These are phyloP conservation scores for Petasospora fabianii DNA, from an alignment of 1,139 yeast species.

Conservation along the genomic window DNA sequence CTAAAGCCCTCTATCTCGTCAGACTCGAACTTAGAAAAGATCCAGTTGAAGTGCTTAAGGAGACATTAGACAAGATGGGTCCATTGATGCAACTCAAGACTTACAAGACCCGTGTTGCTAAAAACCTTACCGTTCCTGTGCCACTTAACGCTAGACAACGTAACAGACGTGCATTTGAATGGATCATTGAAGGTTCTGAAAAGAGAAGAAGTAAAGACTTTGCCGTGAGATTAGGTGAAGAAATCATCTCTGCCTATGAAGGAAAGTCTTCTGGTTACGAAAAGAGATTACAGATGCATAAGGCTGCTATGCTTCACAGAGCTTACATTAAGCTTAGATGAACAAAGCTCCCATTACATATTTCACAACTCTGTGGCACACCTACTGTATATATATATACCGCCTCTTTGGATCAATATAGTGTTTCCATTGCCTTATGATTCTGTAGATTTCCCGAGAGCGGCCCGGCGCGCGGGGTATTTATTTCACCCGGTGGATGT, in stretches of 20 bases:
- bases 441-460: no score
- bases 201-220: constrained; percentile 78
- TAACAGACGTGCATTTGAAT: constrained; percentile 76
- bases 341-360: background rate
- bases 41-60: constrained; percentile 73
- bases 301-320: constrained; percentile 78
- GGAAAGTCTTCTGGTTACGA: constrained; percentile 85
- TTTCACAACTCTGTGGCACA: no score
- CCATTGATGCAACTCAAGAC: constrained; percentile 82
- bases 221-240: constrained; percentile 88
- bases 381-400: no score
- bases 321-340: constrained; percentile 54
- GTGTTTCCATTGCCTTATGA: no score
- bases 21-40: constrained; percentile 67
- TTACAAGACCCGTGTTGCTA: constrained; percentile 81
- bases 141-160: constrained; percentile 84
- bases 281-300: constrained; percentile 79
- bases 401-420: no score
- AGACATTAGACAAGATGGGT: constrained; percentile 75
- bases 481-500: no score
- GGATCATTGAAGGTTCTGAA: constrained; percentile 85
- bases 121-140: constrained; percentile 73
- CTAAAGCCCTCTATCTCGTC: constrained; percentile 77
- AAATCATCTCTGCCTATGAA: constrained; percentile 68
- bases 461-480: no score